Evolutionary conservation across 805 yeast species (phyloP).

Genomic region (Yarrowia sp.): DNA sequence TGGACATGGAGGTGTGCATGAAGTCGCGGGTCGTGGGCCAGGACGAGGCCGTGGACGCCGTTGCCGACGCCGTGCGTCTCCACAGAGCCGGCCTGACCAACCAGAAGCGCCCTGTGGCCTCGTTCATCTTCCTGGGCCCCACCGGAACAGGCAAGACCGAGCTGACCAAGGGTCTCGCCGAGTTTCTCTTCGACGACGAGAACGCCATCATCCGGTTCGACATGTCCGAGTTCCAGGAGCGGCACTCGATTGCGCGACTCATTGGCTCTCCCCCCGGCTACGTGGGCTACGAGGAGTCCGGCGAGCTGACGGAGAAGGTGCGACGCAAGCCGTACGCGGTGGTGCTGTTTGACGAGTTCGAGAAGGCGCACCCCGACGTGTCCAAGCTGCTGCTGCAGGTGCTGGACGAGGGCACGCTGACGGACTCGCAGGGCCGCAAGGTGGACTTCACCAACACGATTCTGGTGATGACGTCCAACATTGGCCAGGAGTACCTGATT

Average conservation of each 20-base stretch:
- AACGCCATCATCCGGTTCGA: conserved; percentile 86
- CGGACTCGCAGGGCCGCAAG: conserved; percentile 92
- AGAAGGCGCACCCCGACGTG: conserved; percentile 95
- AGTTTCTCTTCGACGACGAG: conserved; percentile 86
- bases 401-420: conserved; percentile 88
- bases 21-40: conserved; percentile 86
- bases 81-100: conserved; percentile 96
- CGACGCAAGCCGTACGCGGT: conserved; percentile 94
- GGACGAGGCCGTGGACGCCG: conserved; percentile 87
- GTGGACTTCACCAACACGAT: conserved; percentile 94
- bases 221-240: conserved; percentile 97
- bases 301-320: conserved; percentile 95
- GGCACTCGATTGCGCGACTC: conserved; percentile 82
- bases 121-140: conserved; percentile 95
- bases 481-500: conserved; percentile 86
- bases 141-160: conserved; percentile 99
- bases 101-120: conserved; percentile 92
- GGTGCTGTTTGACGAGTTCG: conserved; percentile 91
- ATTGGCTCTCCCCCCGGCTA: conserved; percentile 99
- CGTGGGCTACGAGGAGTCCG: conserved; percentile 90
- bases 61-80: conserved; percentile 89
- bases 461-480: conserved; percentile 93
- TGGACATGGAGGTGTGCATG: conserved; percentile 81
- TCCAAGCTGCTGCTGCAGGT: conserved; percentile 88
- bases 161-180: conserved; percentile 86